phyloP scores from a whole-genome alignment of 225 moss, liverwort and hornwort genomes.

The Lunularia cruciata region DNA sequence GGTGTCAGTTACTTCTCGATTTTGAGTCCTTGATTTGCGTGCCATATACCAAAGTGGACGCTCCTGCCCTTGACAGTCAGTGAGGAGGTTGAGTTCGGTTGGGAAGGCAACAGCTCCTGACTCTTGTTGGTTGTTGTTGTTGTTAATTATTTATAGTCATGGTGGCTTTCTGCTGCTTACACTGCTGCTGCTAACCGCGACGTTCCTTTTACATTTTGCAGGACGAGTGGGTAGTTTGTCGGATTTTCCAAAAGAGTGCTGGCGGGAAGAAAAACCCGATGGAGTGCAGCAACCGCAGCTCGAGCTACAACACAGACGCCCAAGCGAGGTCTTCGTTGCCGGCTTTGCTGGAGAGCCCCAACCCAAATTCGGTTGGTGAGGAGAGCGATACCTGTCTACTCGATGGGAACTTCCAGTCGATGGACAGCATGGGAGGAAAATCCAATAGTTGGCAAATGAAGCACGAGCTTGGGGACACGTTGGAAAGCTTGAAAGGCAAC shows the following conservation, averaged over 20 bases:
- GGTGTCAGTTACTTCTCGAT: not conserved
- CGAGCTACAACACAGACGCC: constrained; percentile 30
- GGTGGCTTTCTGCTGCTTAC: no score
- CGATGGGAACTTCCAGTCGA: constrained; percentile 21
- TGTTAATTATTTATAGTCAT: no score
- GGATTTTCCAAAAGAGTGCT: constrained; percentile 49
- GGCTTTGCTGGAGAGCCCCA: constrained; percentile 42
- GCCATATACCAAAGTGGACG: constrained; percentile 5
- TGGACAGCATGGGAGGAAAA: constrained; percentile 18
- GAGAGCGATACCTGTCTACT: constrained; percentile 47
- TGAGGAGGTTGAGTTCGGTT: not conserved
- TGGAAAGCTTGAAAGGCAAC: constrained; percentile 29
- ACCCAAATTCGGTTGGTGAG: constrained; percentile 39
- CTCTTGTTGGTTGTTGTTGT: not conserved
- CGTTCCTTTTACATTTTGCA: constrained; percentile 19
- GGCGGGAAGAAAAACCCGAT: constrained; percentile 40
- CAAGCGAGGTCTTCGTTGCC: constrained; percentile 40
- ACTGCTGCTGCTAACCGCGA: not conserved
- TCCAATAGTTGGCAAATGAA: constrained; percentile 30
- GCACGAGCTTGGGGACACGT: constrained; percentile 27
- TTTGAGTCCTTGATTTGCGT: constrained; percentile 15
- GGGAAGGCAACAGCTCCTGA: not conserved
- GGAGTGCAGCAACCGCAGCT: constrained; percentile 37
- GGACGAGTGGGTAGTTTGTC: constrained; percentile 56
- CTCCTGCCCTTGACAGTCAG: not conserved